phyloP scores from a whole-genome alignment of 2,329 filamentous ascomycete genomes.

The Scorias spongiosa region DNA sequence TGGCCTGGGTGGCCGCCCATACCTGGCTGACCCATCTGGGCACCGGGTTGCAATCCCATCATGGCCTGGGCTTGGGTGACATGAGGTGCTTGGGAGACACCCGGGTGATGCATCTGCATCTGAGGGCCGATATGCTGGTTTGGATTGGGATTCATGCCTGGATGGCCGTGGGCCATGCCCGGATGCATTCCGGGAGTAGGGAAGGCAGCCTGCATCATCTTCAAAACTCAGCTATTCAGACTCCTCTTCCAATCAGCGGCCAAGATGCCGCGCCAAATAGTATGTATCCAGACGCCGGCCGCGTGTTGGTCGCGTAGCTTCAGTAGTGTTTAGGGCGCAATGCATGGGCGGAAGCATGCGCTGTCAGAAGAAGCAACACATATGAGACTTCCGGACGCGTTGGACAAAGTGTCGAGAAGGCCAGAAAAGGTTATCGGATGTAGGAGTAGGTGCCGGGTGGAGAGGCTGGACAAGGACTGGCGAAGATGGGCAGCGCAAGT shows the following conservation, averaged over 20 bases:
- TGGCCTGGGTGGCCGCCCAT: conserved; percentile 4
- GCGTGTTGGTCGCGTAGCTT: conserved; percentile 15
- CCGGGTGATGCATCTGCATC: conserved; percentile 56
- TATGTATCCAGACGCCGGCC: conserved; percentile 9
- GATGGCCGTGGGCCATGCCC: conserved; percentile 49
- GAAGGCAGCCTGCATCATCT: conserved; percentile 53
- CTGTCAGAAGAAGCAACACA: conserved; percentile 1
- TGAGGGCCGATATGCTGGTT: conserved; percentile 55
- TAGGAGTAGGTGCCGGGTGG: not conserved
- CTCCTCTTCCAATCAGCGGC: conserved; percentile 25
- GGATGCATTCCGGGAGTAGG: conserved; percentile 59
- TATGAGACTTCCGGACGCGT: not conserved
- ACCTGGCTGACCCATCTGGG: conserved; percentile 33
- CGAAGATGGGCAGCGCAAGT: not conserved
- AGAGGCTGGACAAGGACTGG: not conserved
- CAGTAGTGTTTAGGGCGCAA: conserved; percentile 9
- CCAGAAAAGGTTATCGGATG: not conserved
- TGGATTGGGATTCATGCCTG: conserved; percentile 50
- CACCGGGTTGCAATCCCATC: conserved; percentile 65
- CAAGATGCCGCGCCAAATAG: not conserved
- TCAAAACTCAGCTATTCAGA: conserved; percentile 25
- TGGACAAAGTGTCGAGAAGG: not conserved
- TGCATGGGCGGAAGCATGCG: conserved; percentile 12
- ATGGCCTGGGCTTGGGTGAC: conserved; percentile 55
- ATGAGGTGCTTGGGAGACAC: conserved; percentile 54